Percentiles rank a stretch among this genome's conserved stretches.
These are phyloP conservation scores for Claviceps sp. DNA, from an alignment of 2,329 filamentous ascomycete genomes.

Conservation along the genomic window DNA sequence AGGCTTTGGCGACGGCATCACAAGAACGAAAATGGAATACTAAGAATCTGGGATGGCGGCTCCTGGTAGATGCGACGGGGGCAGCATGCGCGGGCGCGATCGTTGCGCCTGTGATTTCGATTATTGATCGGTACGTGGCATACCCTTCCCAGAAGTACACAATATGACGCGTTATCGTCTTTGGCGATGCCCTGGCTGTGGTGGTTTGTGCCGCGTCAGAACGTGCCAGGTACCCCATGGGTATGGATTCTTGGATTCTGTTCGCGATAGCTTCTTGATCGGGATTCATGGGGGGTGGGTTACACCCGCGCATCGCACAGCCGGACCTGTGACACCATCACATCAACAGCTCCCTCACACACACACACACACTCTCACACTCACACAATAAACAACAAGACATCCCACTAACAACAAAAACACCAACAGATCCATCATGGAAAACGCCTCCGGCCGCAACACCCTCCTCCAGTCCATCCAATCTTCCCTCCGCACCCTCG, in stretches of 20 bases:
- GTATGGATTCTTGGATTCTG: too few species aligned
- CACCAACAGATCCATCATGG: conserved; percentile 53
- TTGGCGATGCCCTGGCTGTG: too few species aligned
- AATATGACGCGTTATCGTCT: too few species aligned
- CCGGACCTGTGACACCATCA: too few species aligned
- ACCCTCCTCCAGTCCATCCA: conserved; percentile 46
- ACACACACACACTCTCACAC: too few species aligned
- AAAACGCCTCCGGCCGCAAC: conserved; percentile 61
- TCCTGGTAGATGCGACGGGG: conserved; percentile 55
- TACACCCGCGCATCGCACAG: too few species aligned
- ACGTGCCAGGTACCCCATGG: too few species aligned
- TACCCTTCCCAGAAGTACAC: too few species aligned
- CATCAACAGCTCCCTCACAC: too few species aligned
- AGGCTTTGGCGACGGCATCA: background rate
- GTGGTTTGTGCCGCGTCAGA: too few species aligned
- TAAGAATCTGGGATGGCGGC: conserved; percentile 50
- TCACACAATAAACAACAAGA: too few species aligned
- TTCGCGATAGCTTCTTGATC: background rate
- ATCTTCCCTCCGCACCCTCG: conserved; percentile 40
- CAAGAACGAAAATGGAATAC: conserved; percentile 51
- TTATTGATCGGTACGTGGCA: conserved; percentile 61
- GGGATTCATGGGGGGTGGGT: background rate
- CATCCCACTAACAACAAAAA: background rate
- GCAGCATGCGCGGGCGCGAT: conserved; percentile 60
- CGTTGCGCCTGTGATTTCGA: conserved; percentile 72